Evolutionary conservation across 805 yeast species (phyloP).

Genomic region (Monosporozyma unispora): DNA sequence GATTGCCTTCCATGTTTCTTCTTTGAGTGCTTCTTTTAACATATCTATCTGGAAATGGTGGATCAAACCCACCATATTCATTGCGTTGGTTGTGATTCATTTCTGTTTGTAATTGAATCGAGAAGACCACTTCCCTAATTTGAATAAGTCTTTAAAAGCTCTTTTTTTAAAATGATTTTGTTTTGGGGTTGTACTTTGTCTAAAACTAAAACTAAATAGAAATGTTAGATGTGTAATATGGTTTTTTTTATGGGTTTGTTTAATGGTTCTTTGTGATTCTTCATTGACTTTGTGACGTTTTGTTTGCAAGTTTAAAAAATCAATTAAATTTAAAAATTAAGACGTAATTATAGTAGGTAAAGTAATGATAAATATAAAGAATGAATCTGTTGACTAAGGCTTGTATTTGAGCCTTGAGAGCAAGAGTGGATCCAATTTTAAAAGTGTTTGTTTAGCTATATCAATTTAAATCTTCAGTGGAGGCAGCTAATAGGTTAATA

Average conservation of each 20-base stretch:
- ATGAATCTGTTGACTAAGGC: no score
- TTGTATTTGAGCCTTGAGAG: no score
- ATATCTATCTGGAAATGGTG: background rate
- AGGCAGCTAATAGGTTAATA: constrained; percentile 2
- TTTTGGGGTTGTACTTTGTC: no score
- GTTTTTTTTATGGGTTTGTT: background rate
- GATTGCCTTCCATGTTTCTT: background rate
- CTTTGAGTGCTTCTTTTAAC: background rate
- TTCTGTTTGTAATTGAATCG: background rate
- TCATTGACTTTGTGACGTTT: background rate
- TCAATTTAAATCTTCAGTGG: background rate
- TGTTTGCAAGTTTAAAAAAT: background rate
- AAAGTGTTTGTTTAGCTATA: no score
- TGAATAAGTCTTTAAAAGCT: background rate
- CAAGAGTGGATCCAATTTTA: no score
- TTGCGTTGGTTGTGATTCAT: background rate
- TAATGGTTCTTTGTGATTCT: background rate
- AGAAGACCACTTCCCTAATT: background rate
- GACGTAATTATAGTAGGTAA: background rate
- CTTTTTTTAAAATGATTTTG: background rate
- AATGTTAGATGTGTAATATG: no score
- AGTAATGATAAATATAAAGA: background rate
- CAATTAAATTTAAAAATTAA: background rate
- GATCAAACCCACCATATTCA: background rate
- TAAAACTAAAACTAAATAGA: no score